Evolutionary conservation across 2,329 filamentous ascomycete species (phyloP).

Genomic region (Blumeria graminis): DNA sequence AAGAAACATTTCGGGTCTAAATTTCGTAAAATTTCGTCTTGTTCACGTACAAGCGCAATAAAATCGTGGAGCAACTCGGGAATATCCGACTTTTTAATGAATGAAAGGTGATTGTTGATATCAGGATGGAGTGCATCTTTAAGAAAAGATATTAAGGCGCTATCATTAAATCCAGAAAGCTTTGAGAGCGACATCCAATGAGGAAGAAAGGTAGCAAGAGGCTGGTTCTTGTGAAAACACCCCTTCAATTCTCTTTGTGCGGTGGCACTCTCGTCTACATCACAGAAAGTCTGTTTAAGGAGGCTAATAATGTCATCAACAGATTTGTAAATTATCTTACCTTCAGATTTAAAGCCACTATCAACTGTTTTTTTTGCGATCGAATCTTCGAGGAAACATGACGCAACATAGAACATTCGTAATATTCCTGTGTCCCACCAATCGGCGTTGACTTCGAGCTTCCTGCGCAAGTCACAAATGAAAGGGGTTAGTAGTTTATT

Average conservation of each 20-base stretch:
- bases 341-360: not conserved
- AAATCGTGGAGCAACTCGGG: not conserved
- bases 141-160: not conserved
- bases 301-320: not conserved
- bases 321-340: not conserved
- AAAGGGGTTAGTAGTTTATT: not conserved
- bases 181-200: not conserved
- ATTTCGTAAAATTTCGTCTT: not conserved
- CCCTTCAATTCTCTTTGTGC: not conserved
- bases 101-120: not conserved
- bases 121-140: not conserved
- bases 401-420: not conserved
- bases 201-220: not conserved
- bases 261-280: not conserved
- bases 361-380: not conserved
- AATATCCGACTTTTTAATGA: not conserved
- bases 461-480: not conserved
- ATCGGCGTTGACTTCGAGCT: not conserved
- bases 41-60: not conserved
- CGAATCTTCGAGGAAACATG: not conserved
- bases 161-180: slow-evolving; percentile 1
- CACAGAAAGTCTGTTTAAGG: not conserved
- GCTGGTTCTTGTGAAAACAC: not conserved
- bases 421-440: not conserved
- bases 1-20: not conserved